Conservation (phyloP, 306 rosid genomes). For the Sechiopsis laciniata region DNA sequence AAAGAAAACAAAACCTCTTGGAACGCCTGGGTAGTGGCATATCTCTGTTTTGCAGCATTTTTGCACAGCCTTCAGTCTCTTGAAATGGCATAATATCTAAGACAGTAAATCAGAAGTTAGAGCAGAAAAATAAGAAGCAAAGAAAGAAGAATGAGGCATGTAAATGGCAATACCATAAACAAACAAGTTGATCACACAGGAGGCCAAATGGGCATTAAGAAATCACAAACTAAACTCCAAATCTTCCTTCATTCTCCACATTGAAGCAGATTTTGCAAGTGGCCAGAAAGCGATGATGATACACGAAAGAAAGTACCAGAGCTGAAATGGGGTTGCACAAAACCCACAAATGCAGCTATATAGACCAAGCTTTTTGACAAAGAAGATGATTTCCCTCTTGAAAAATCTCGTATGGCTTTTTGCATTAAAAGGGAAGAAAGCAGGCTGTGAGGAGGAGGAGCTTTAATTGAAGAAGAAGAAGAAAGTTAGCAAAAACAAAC, state of each 20-base stretch:
- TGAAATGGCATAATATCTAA: conserved; percentile 59
- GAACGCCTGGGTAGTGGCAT: conserved; percentile 67
- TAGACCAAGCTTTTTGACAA: conserved; percentile 45
- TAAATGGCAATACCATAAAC: conserved; percentile 29
- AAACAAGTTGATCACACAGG: conserved; percentile 24
- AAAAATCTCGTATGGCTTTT: conserved; percentile 38
- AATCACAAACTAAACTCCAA: conserved; percentile 32
- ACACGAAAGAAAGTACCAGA: conserved; percentile 26
- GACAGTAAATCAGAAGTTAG: conserved; percentile 24
- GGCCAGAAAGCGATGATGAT: conserved; percentile 40
- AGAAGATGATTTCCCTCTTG: conserved; percentile 22
- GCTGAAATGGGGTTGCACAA: conserved; percentile 29
- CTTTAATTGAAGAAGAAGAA: conserved; percentile 44
- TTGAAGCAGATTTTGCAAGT: conserved; percentile 36
- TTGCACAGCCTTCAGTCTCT: conserved; percentile 36
- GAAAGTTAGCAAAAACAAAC: conserved; percentile 25
- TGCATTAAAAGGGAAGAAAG: conserved; percentile 51
- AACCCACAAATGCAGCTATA: conserved; percentile 33
- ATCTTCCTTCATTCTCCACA: conserved; percentile 27
- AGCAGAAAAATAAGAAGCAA: conserved; percentile 12
- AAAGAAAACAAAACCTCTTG: conserved; percentile 50
- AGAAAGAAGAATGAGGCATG: conserved; percentile 20
- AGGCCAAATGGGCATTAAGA: conserved; percentile 24
- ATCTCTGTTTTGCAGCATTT: conserved; percentile 49
- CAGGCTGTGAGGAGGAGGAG: conserved; percentile 25